Conservation (phyloP, 2,329 filamentous ascomycete genomes). For the Phyllosticta capitalensis region DNA sequence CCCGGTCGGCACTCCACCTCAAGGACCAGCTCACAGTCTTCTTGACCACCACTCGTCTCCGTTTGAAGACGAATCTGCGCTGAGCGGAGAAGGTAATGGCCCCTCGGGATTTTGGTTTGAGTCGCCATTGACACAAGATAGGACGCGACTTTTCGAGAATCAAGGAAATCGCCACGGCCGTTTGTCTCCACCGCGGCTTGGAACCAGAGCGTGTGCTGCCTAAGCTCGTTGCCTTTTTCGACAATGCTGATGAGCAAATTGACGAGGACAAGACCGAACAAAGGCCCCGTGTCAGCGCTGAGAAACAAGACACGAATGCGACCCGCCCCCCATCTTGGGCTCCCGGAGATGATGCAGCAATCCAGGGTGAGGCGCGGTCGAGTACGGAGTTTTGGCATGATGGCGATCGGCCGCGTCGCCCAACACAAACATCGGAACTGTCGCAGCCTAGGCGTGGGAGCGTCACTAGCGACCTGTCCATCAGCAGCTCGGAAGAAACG, state of each 20-base stretch:
- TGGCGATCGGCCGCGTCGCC: background rate
- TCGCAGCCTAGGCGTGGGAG: background rate
- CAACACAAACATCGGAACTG: background rate
- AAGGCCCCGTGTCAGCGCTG: background rate
- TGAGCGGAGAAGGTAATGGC: background rate
- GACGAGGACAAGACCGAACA: background rate
- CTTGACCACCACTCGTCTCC: background rate
- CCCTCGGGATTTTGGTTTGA: background rate
- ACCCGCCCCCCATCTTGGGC: constrained; percentile 6
- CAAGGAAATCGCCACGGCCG: constrained; percentile 2
- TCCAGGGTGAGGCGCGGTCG: background rate
- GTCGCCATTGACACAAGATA: background rate
- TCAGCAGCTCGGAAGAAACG: constrained; percentile 5
- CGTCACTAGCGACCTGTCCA: constrained; percentile 6
- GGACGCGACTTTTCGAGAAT: constrained; percentile 3
- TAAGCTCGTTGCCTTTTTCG: constrained; percentile 26
- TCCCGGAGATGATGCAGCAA: background rate
- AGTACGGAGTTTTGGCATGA: background rate
- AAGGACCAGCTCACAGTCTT: background rate
- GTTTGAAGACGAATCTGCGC: background rate
- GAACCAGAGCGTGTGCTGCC: constrained; percentile 22
- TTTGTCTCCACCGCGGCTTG: constrained; percentile 28
- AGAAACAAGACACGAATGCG: constrained; percentile 1
- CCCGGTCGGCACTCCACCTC: constrained; percentile 2
- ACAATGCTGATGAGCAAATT: constrained; percentile 10